Conservation (phyloP, 257 asterid species). For the Nicotiana attenuata region DNA sequence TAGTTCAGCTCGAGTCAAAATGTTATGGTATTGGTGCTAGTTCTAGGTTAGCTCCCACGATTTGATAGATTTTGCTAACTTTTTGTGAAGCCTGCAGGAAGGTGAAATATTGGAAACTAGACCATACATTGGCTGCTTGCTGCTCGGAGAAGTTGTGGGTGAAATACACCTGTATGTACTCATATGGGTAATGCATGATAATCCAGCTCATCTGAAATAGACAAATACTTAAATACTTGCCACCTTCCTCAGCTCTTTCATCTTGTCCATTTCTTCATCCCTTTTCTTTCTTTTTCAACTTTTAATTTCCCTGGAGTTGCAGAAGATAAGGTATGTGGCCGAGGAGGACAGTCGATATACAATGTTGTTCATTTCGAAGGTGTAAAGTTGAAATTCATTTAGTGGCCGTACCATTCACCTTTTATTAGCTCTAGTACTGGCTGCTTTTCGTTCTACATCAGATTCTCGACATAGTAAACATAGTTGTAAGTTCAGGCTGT, state of each 20-base stretch:
- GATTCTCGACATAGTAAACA: not conserved
- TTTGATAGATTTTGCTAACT: not conserved
- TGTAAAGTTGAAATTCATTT: not conserved
- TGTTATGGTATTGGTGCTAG: not conserved
- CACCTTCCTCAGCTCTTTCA: not conserved
- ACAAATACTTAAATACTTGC: not conserved
- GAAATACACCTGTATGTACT: not conserved
- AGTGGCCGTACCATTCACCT: not conserved
- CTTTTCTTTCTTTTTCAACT: not conserved
- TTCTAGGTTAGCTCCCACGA: not conserved
- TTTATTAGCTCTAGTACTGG: not conserved
- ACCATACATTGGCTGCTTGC: not conserved
- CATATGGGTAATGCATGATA: not conserved
- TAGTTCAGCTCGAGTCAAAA: not conserved
- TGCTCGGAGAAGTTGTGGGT: not conserved
- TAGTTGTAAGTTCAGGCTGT: not conserved
- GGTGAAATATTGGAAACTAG: not conserved
- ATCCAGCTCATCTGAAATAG: not conserved
- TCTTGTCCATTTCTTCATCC: not conserved
- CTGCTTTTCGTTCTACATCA: not conserved
- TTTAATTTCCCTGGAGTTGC: not conserved
- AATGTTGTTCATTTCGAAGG: not conserved
- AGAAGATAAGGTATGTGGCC: not conserved
- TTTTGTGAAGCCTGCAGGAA: constrained; percentile 1
- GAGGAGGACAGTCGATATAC: not conserved